Percentiles rank a stretch among this genome's conserved stretches.
phyloP scores from a whole-genome alignment of 352 stramenopile species.

The Peronospora belbahrii region DNA sequence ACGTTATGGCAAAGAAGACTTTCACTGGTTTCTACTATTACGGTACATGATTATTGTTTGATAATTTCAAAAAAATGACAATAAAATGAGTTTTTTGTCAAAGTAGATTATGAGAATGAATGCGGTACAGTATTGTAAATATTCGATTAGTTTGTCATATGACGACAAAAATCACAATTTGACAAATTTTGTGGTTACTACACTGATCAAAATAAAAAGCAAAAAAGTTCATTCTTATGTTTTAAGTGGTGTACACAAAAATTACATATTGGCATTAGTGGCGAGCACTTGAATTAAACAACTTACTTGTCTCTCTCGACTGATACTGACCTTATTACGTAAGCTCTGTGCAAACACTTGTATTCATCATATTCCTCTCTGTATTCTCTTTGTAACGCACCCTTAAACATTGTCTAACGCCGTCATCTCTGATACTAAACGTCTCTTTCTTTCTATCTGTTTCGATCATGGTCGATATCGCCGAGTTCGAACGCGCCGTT shows the following conservation, averaged over 20 bases:
- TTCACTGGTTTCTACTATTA: conserved; percentile 1
- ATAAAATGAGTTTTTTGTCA: too few species aligned
- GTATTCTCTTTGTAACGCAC: conserved; percentile 3
- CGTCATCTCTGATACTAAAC: neutral
- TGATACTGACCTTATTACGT: conserved; percentile 4
- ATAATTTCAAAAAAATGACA: too few species aligned
- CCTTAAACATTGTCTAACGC: neutral
- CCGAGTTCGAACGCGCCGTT: conserved; percentile 70
- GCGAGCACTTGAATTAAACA: neutral
- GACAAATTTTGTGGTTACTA: too few species aligned
- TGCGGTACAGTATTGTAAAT: too few species aligned
- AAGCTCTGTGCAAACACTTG: neutral
- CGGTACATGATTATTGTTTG: conserved; percentile 1
- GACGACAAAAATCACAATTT: too few species aligned
- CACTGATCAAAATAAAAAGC: too few species aligned
- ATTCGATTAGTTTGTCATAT: too few species aligned
- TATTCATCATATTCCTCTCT: neutral
- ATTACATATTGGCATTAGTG: conserved; percentile 1
- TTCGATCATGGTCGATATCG: conserved; percentile 23
- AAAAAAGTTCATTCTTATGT: neutral
- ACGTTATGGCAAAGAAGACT: neutral
- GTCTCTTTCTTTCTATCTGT: neutral
- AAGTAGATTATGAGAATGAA: too few species aligned
- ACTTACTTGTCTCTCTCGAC: neutral
- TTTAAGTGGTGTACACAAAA: conserved; percentile 15